phyloP scores from a whole-genome alignment of 768 basidiomycete species.

The Kwoniella mangroviensis region DNA sequence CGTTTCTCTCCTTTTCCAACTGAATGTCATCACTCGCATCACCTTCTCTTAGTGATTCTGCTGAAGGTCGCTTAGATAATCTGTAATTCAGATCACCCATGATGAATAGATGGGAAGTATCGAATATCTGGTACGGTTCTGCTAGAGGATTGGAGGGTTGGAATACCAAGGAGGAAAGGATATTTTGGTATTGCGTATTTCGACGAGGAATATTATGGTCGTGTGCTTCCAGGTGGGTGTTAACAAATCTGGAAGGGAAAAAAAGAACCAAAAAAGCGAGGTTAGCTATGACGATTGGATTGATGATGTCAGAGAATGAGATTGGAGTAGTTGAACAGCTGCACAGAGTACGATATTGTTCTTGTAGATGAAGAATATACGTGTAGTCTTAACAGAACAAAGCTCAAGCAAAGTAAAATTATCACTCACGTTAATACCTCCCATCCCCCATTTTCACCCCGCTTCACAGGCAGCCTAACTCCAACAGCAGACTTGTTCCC shows the following conservation, averaged over 20 bases:
- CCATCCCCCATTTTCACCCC: conserved; percentile 64
- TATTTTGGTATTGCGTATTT: conserved; percentile 77
- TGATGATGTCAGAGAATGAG: too few relatives aligned
- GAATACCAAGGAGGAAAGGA: conserved; percentile 81
- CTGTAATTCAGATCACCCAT: conserved; percentile 95
- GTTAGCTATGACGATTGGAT: neutral
- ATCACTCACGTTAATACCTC: conserved; percentile 79
- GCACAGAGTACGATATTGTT: too few relatives aligned
- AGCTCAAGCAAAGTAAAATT: too few relatives aligned
- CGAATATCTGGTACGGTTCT: conserved; percentile 67
- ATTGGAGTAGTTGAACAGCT: too few relatives aligned
- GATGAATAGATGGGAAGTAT: conserved; percentile 87
- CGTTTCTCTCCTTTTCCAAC: conserved; percentile 46
- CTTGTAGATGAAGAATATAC: too few relatives aligned
- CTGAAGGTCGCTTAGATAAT: conserved; percentile 57
- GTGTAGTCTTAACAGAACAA: too few relatives aligned
- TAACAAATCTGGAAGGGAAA: conserved; percentile 71
- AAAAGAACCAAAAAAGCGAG: neutral
- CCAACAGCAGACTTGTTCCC: conserved; percentile 96
- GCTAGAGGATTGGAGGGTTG: conserved; percentile 64
- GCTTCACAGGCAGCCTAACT: conserved; percentile 74
- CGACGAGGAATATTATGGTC: conserved; percentile 69
- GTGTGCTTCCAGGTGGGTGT: conserved; percentile 88
- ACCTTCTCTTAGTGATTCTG: conserved; percentile 22
- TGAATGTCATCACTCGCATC: conserved; percentile 29